Conservation (phyloP, 2,329 filamentous ascomycete genomes). For the Fusarium devonianum region DNA sequence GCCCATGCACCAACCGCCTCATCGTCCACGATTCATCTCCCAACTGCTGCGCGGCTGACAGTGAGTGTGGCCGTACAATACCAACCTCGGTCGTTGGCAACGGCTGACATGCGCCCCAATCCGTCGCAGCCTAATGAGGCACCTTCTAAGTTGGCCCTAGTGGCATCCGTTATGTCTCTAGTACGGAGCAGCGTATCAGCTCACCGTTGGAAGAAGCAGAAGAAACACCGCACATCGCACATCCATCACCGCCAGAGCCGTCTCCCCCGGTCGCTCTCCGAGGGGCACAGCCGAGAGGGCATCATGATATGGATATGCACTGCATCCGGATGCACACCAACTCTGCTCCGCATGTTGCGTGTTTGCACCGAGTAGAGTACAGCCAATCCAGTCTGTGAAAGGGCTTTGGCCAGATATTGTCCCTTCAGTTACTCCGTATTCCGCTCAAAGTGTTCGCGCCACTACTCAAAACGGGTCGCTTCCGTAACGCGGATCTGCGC, state of each 20-base stretch:
- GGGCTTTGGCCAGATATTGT: constrained; percentile 9
- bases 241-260: constrained; percentile 23
- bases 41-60: constrained; percentile 34
- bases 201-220: constrained; percentile 14
- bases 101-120: constrained; percentile 14
- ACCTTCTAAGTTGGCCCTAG: constrained; percentile 35
- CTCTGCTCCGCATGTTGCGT: constrained; percentile 8
- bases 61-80: constrained; percentile 27
- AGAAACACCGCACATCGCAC: constrained; percentile 35
- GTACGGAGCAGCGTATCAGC: constrained; percentile 15
- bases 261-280: constrained; percentile 25
- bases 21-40: constrained; percentile 40
- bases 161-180: constrained; percentile 7
- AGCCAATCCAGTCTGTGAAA: constrained; percentile 18
- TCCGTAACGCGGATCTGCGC: constrained; percentile 19
- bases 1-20: constrained; percentile 4
- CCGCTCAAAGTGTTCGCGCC: constrained; percentile 20
- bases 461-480: constrained; percentile 22
- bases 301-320: constrained; percentile 32
- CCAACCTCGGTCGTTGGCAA: constrained; percentile 37
- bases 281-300: constrained; percentile 39
- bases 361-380: neutral
- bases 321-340: constrained; percentile 19
- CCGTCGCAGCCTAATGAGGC: constrained; percentile 3
- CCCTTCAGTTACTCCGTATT: constrained; percentile 7